Base-by-base conservation (phyloP, 805 yeast genomes). In the Zygotorulaspora florentina region DNA sequence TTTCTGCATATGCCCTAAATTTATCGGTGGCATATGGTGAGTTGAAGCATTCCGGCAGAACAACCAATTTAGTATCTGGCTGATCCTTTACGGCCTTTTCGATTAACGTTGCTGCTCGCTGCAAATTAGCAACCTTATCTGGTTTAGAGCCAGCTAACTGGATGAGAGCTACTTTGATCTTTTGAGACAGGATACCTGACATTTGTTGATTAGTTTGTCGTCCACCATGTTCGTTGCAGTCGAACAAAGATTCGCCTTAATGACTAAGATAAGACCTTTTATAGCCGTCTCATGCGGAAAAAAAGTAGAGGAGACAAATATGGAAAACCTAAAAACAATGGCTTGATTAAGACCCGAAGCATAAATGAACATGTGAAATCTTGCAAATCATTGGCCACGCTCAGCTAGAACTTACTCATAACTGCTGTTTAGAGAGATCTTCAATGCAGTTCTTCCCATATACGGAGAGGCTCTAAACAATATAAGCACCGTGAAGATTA, bases 21-120 rank as follows among this genome's bases (percentile, higher is more conserved):
- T 90, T 84, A 47, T 79, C 78, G 25, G 88, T 96, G 0, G 95
- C 80, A 62, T 93, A 93, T 2, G 98, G 98, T 1, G 96, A 87
- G 65, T 91, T 93, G 77, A 90, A 91, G 69, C 96, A 89, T 69
- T 93, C 98, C 8, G 99, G 99, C 27, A 93, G 71, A 53, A 93
- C 87, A 9, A 93, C 77, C 35, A 91, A 71, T 57, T 90, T 85
- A 7, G 83, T 77, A 7, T 81, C 77, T 13, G 80, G 73, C 18
- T 83, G 80, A 45, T 71, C 62, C 10, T 46, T 39, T 35, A 83
- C 50, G 0, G 98, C 97, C 46, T 76, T 78, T 17, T 73, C 71
- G 38, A 88, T 79, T 54, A 76, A 80, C 9, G 72, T 73, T 40
- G 77, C 73, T 3, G 87, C 96, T 54, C 84, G 81, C 40, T 72